Base-by-base conservation (phyloP, 2,329 filamentous ascomycete species). In the Diatrype stigma region DNA sequence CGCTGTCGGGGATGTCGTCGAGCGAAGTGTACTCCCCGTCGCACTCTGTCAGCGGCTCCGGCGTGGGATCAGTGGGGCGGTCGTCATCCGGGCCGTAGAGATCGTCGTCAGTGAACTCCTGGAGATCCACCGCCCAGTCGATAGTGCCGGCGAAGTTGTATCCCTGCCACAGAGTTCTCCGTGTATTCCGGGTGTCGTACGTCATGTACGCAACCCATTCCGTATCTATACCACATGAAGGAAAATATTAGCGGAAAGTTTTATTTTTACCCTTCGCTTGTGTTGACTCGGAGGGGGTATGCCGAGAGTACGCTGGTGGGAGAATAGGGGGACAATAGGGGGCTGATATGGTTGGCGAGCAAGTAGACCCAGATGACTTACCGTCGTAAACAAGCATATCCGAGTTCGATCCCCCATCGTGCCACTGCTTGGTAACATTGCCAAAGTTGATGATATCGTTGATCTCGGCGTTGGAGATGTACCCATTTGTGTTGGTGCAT, bases 121-220 rank as follows among this genome's bases (percentile, higher is more conserved):
- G 35, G 35, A 67, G 51, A 32, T 72, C 70, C 7, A 68, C 55
- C 6, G 69, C 69, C 70, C 68, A 73, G 51, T 72, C 68, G 3
- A 52, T 59, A 4, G 53, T 64, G 14, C 69, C 69, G 7, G 50
- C 62, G 47, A 69, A 67, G 48, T 66, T 65, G 34, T 63, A 56
- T 1, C 49, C 44, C 7, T 60, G 49, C 40, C 59, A 61, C n/a
- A 46, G 48, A 1, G 49, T 50, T 2, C 37, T 48, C 3, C 66
- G 63, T 12, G 22, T 28, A 2, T 44, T 21, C 42, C 69, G 68
- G 17, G 55, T 51, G 3, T 23, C 22, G 22, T 21, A 28, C 22
- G 42, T 34, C 56, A 60, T 60, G 28, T 57, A 60, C 26, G 54
- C 57, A 11, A 58, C 54, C 57, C 56, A 60, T 23, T 60, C 45